phyloP scores from a whole-genome alignment of 768 basidiomycete genomes.

The Hericium alpestre region DNA sequence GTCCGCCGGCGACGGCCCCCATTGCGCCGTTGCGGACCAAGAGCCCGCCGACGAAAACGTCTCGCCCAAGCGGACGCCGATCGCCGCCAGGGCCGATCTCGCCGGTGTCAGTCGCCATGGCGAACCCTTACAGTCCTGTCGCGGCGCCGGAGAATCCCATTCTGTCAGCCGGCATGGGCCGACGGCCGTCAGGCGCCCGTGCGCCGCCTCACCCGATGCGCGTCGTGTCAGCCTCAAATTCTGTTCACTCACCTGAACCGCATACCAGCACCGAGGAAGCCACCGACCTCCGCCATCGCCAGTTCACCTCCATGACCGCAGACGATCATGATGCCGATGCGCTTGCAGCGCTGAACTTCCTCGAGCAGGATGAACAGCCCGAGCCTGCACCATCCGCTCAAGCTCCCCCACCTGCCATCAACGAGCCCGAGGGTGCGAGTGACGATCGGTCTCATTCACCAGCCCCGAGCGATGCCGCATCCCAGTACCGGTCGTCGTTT shows the following conservation, averaged over 20 bases:
- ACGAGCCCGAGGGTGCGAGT: slow-evolving; percentile 10
- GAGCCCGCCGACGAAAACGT: background rate
- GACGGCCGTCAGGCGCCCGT: slow-evolving; percentile 77
- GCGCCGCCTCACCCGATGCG: slow-evolving; percentile 32
- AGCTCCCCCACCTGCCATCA: slow-evolving; percentile 17
- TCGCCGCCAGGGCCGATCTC: background rate
- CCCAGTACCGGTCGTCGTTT: slow-evolving; percentile 75
- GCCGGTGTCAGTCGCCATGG: background rate
- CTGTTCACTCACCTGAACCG: background rate
- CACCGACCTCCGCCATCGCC: background rate
- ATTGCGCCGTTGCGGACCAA: slow-evolving; percentile 2
- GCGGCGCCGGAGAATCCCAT: slow-evolving; percentile 9
- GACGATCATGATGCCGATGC: slow-evolving; percentile 59
- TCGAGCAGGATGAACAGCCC: slow-evolving; percentile 39
- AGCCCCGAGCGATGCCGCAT: slow-evolving; percentile 12
- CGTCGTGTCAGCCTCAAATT: background rate
- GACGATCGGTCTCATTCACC: slow-evolving; percentile 16
- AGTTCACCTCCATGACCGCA: slow-evolving; percentile 4
- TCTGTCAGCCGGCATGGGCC: slow-evolving; percentile 7
- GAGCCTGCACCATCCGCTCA: slow-evolving; percentile 23
- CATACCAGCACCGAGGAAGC: slow-evolving; percentile 4
- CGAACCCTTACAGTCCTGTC: slow-evolving; percentile 14
- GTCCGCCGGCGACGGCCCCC: slow-evolving; percentile 5
- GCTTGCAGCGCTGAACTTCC: slow-evolving; percentile 68
- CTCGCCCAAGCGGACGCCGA: background rate